Evolutionary conservation across 768 basidiomycete species (phyloP), one percentile per base, ranked within the genome.

Genomic region (Paxillus rubicundulus): DNA sequence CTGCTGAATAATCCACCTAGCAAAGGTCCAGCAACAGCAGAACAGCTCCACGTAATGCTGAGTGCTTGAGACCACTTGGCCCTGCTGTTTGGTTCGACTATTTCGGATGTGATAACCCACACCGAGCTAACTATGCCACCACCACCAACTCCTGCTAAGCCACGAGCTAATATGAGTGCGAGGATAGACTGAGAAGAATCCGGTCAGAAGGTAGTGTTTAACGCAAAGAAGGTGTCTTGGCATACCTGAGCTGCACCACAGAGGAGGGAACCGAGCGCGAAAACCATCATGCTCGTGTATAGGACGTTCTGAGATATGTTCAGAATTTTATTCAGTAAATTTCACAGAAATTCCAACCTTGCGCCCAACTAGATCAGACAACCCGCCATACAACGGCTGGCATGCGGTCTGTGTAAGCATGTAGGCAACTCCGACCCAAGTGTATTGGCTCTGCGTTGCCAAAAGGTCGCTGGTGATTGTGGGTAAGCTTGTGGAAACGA

Each of bases 11-110:
- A 60, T 28, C 90, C 90, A 33, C 90, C 90, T n/a, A 92, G 72
- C 14, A 92, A 69, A 18, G 90, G 90, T 5, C 91, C 90, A 43
- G 89, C 88, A 55, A 92, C 68, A 32, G 90, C 90, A 39, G 90
- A 92, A 65, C 86, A 88, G 54, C 85, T 85, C 90, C 90, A 92
- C 34, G 90, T 92, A 49, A 91, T 67, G 57, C 89, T 91, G 30
- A 92, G 77, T 17, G 88, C 88, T 67, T 89, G 87, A 10, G 87
- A 89, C 90, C 89, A 92, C 66, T 84, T 89, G 45, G 89, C 85
- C 52, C 88, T 82, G 53, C 78, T 73, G 54, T 73, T 75, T 27
- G 82, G 77, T 66, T 85, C 82, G 38, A 92, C 90, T 53, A 93
- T 83, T 66, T 93, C 90, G 57, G 89, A 81, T 41, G 88, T 91